Evolutionary conservation across 73 alveolate genomes (phyloP).

Genomic region (Tetrahymena thermophila): DNA sequence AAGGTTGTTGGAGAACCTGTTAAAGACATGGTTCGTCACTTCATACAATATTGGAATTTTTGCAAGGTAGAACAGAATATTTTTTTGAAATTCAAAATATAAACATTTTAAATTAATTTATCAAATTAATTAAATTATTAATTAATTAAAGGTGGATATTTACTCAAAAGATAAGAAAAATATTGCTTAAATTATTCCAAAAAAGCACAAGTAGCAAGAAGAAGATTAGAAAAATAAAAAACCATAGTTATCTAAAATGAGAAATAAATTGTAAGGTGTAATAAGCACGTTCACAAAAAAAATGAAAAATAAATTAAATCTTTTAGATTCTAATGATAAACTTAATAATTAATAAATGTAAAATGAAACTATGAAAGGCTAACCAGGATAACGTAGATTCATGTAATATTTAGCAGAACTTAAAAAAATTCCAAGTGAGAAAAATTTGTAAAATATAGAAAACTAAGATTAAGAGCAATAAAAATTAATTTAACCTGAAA

Average conservation of each 20-base stretch:
- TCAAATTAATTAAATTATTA: slow-evolving; percentile 64
- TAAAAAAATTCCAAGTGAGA: neutral
- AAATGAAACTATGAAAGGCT: neutral
- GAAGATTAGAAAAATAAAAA: neutral
- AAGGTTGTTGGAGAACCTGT: slow-evolving; percentile 83
- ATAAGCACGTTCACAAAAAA: neutral
- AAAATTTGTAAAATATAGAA: neutral
- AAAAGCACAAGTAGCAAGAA: neutral
- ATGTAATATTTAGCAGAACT: neutral
- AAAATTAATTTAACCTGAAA: neutral
- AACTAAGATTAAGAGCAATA: neutral
- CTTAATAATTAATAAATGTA: neutral
- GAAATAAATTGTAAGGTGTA: neutral
- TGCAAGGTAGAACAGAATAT: neutral
- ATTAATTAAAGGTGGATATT: neutral
- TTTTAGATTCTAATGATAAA: neutral
- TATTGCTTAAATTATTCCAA: neutral
- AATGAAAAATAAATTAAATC: neutral
- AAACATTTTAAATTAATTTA: slow-evolving; percentile 15
- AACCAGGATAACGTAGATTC: neutral
- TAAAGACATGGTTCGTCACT: slow-evolving; percentile 85
- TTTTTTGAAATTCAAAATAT: neutral
- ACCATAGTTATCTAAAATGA: neutral
- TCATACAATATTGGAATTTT: slow-evolving; percentile 90
- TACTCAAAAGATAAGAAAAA: slow-evolving; percentile 15